Evolutionary conservation across 1,284 basidiomycete species (phyloP).

Genomic region (Grifola frondosa): DNA sequence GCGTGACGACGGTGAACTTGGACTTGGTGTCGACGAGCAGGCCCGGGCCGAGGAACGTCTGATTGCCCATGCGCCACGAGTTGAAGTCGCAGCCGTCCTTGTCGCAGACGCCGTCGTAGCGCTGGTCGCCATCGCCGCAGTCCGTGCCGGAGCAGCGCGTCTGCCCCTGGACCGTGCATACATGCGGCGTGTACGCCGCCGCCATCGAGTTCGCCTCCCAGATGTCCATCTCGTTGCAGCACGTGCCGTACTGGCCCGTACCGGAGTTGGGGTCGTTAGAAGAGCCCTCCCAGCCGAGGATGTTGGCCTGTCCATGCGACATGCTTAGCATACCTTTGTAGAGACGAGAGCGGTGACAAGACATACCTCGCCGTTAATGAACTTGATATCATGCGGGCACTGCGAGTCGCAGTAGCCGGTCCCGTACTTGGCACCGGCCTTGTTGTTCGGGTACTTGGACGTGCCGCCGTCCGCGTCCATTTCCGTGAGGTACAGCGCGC

Average conservation of each 20-base stretch:
- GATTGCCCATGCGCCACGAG: constrained; percentile 52
- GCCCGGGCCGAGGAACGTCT: constrained; percentile 47
- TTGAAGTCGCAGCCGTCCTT: constrained; percentile 58
- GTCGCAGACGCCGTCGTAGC: constrained; percentile 48
- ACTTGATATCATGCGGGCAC: constrained; percentile 52
- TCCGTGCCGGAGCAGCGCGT: constrained; percentile 40
- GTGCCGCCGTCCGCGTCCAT: constrained; percentile 42
- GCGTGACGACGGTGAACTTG: constrained; percentile 47
- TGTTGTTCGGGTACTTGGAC: constrained; percentile 39
- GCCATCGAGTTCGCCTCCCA: constrained; percentile 54
- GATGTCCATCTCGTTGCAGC: constrained; percentile 58
- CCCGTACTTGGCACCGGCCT: constrained; percentile 53
- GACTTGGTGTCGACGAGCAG: constrained; percentile 45
- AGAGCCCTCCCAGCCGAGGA: constrained; percentile 40
- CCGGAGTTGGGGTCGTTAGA: constrained; percentile 45
- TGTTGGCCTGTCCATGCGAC: constrained; percentile 40
- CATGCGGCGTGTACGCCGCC: constrained; percentile 48
- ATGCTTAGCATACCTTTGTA: neutral
- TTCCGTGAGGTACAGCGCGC: constrained; percentile 43
- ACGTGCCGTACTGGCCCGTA: constrained; percentile 44
- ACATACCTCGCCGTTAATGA: constrained; percentile 47
- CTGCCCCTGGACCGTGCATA: constrained; percentile 41
- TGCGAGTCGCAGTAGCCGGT: constrained; percentile 57
- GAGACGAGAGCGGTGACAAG: neutral
- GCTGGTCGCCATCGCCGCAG: constrained; percentile 37